Conservation (phyloP, 352 stramenopile genomes). For the Globisporangium uncinulatum region DNA sequence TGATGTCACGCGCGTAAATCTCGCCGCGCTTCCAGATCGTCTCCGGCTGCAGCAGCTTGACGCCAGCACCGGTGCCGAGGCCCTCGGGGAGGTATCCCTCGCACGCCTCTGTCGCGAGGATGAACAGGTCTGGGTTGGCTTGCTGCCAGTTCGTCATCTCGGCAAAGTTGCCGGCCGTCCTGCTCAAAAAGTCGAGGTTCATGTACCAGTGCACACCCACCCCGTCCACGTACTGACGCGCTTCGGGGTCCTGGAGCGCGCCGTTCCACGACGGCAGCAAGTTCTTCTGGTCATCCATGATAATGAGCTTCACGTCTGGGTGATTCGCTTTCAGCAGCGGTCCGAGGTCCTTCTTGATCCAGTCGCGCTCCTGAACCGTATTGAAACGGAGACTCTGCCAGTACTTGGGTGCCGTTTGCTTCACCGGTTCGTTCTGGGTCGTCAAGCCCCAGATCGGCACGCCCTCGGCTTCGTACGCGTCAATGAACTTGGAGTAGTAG, state of each 20-base stretch:
- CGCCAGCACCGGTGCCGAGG: constrained; percentile 38
- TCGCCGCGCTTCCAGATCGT: constrained; percentile 65
- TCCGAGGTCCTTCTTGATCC: constrained; percentile 75
- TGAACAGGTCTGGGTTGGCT: constrained; percentile 63
- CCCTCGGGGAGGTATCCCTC: constrained; percentile 47
- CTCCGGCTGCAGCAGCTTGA: constrained; percentile 34
- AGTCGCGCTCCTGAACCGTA: constrained; percentile 38
- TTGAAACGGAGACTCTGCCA: constrained; percentile 61
- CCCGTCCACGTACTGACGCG: constrained; percentile 68
- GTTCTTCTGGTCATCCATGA: constrained; percentile 81
- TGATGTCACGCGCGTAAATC: constrained; percentile 82
- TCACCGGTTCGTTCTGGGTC: constrained; percentile 80
- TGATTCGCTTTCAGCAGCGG: constrained; percentile 57
- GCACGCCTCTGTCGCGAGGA: constrained; percentile 83
- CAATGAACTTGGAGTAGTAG: constrained; percentile 88
- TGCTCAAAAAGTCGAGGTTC: constrained; percentile 46
- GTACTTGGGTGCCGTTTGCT: constrained; percentile 24
- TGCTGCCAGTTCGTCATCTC: constrained; percentile 46
- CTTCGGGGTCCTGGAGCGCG: constrained; percentile 40
- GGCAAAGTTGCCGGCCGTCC: constrained; percentile 38
- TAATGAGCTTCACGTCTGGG: constrained; percentile 79
- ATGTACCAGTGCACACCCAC: constrained; percentile 88
- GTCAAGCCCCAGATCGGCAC: constrained; percentile 79
- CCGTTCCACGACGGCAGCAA: constrained; percentile 37
- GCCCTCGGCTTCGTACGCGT: constrained; percentile 68